A percentile compares a stretch with the other conserved stretches of the same genome.
Evolutionary conservation across 257 asterid genomes (phyloP).

Genomic region (Rubia yunnanensis): DNA sequence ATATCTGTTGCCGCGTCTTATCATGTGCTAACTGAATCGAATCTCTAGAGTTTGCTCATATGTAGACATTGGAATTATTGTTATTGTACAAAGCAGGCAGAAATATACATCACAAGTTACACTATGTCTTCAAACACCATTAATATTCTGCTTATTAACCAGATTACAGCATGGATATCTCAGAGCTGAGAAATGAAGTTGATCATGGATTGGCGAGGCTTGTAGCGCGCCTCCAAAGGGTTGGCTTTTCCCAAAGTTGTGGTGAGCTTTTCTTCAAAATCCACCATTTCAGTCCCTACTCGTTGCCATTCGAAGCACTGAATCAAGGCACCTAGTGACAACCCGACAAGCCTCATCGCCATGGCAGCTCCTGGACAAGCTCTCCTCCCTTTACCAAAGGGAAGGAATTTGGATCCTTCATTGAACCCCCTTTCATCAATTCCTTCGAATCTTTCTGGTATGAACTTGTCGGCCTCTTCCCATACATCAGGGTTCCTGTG

Average conservation of each 20-base stretch:
- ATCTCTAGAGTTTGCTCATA: background rate
- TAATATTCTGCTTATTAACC: background rate
- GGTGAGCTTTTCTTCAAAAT: background rate
- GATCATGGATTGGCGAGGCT: slow-evolving; percentile 3
- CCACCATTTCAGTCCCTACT: slow-evolving; percentile 3
- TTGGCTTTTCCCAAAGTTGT: slow-evolving; percentile 1
- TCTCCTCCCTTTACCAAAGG: slow-evolving; percentile 17
- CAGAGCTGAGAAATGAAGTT: background rate
- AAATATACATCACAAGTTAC: background rate
- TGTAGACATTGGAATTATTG: background rate
- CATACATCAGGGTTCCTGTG: slow-evolving; percentile 20
- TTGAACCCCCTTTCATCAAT: background rate
- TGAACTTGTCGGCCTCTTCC: slow-evolving; percentile 20
- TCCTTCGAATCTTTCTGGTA: slow-evolving; percentile 25
- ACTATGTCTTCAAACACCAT: background rate
- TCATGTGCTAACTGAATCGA: background rate
- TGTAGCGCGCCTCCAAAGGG: slow-evolving; percentile 8
- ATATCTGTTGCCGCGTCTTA: background rate
- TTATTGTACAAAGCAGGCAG: background rate
- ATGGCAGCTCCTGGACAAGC: slow-evolving; percentile 11
- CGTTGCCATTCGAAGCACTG: slow-evolving; percentile 11
- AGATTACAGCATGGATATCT: background rate
- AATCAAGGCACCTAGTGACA: background rate
- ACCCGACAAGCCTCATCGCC: slow-evolving; percentile 3
- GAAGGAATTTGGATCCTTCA: slow-evolving; percentile 3